Conservation (phyloP, 345 rosid genomes). For the Leavenworthia alabamica region DNA sequence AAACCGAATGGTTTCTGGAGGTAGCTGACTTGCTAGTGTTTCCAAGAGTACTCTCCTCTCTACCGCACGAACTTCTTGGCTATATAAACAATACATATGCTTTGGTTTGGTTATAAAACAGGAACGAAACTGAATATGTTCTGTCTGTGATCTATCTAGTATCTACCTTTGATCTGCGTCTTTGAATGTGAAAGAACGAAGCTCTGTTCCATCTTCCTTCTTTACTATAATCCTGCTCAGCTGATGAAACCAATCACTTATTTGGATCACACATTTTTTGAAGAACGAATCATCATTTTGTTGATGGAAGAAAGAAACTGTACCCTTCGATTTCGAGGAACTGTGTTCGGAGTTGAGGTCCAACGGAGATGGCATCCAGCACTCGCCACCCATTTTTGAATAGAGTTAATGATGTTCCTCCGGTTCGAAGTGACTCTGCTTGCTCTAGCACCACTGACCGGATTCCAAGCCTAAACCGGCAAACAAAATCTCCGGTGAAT, state of each 20-base stretch:
- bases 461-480: constrained; percentile 52
- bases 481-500: constrained; percentile 9
- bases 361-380: constrained; percentile 78
- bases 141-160: background rate
- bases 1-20: constrained; percentile 53
- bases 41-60: constrained; percentile 80
- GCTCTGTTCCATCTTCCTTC: constrained; percentile 77
- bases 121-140: background rate
- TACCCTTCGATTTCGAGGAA: constrained; percentile 87
- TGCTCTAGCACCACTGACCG: constrained; percentile 82
- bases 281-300: too few species aligned
- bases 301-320: constrained; percentile 1
- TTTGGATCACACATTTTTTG: too few species aligned
- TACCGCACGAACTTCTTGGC: constrained; percentile 95
- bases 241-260: constrained; percentile 55
- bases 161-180: constrained; percentile 78
- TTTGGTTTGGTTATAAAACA: background rate
- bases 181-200: constrained; percentile 74
- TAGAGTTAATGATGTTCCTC: constrained; percentile 84
- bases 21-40: constrained; percentile 66
- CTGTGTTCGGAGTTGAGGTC: constrained; percentile 60
- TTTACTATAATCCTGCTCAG: constrained; percentile 87
- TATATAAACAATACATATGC: constrained; percentile 24
- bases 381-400: constrained; percentile 97
- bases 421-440: constrained; percentile 74